A percentile compares a stretch with the other conserved stretches of the same genome.
These are phyloP conservation scores for Pythium aquatile DNA, from an alignment of 352 stramenopile species.

Conservation along the genomic window DNA sequence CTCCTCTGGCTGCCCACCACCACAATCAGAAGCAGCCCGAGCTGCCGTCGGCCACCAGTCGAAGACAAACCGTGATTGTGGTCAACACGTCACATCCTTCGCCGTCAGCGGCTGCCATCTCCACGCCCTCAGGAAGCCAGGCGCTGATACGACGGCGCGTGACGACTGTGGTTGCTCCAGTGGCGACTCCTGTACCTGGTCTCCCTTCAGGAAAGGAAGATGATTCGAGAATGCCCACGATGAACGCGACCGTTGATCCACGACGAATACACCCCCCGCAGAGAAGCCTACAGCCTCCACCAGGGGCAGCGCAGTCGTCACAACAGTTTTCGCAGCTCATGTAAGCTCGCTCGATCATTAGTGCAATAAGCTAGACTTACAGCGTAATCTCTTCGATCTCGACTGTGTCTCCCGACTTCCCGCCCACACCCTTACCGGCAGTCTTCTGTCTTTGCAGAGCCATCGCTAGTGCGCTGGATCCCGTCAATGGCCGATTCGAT, in stretches of 20 bases:
- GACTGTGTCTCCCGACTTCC: constrained; percentile 23
- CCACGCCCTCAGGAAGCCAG: not conserved
- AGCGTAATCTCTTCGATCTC: constrained; percentile 54
- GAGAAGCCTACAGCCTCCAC: not conserved
- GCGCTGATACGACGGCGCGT: constrained; percentile 4
- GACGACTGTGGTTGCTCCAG: not conserved
- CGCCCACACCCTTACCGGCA: constrained; percentile 6
- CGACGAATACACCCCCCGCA: constrained; percentile 23
- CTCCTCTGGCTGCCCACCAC: constrained; percentile 15
- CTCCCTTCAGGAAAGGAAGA: constrained; percentile 28
- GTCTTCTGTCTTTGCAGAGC: constrained; percentile 36
- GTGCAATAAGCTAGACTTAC: constrained; percentile 18
- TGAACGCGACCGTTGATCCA: not conserved
- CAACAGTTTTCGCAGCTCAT: constrained; percentile 17
- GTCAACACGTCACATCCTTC: constrained; percentile 1
- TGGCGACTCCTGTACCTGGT: not conserved
- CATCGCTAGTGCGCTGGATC: constrained; percentile 33
- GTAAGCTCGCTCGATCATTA: constrained; percentile 9
- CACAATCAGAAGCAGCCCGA: constrained; percentile 5
- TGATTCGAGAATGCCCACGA: constrained; percentile 16
- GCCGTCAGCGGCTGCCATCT: not conserved
- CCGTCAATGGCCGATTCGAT: constrained; percentile 5
- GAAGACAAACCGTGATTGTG: constrained; percentile 23
- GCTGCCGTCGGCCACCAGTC: not conserved
- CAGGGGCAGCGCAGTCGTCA: not conserved